Conservation (phyloP, 2,329 filamentous ascomycete species). For the Hypoxylon sp. region DNA sequence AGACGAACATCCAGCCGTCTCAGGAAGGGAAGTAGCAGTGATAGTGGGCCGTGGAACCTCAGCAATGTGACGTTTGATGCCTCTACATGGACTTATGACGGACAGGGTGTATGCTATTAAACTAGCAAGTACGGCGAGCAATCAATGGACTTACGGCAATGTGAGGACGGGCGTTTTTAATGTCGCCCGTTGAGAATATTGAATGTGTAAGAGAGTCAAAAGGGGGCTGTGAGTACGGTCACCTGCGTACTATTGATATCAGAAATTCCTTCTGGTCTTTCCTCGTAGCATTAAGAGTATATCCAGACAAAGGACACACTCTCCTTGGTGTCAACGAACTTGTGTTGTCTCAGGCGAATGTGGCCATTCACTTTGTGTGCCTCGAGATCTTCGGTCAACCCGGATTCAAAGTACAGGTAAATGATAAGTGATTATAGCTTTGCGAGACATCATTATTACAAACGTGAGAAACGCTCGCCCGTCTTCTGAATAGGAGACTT, state of each 20-base stretch:
- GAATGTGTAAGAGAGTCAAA: background rate
- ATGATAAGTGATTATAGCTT: background rate
- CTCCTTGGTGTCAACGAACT: background rate
- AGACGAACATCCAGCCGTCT: conserved; percentile 17
- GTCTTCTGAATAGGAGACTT: background rate
- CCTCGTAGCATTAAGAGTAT: background rate
- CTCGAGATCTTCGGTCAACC: conserved; percentile 6
- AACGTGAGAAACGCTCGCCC: background rate
- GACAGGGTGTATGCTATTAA: conserved; percentile 22
- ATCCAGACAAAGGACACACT: conserved; percentile 2
- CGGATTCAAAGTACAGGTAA: background rate
- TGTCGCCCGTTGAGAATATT: background rate
- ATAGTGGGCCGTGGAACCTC: conserved; percentile 9
- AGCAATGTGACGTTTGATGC: conserved; percentile 9
- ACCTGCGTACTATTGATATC: background rate
- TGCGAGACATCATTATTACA: conserved; percentile 6
- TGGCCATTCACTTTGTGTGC: conserved; percentile 1
- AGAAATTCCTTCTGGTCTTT: background rate
- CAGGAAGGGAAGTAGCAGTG: background rate
- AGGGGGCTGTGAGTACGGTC: background rate
- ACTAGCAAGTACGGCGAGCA: conserved; percentile 28
- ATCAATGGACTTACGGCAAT: conserved; percentile 20
- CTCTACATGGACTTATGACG: conserved; percentile 31
- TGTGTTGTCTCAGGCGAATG: conserved; percentile 11
- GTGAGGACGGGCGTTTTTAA: background rate